Evolutionary conservation across 352 stramenopile species (phyloP), one percentile per base, ranked within the genome.

Genomic region (Elongisporangium undulatum): DNA sequence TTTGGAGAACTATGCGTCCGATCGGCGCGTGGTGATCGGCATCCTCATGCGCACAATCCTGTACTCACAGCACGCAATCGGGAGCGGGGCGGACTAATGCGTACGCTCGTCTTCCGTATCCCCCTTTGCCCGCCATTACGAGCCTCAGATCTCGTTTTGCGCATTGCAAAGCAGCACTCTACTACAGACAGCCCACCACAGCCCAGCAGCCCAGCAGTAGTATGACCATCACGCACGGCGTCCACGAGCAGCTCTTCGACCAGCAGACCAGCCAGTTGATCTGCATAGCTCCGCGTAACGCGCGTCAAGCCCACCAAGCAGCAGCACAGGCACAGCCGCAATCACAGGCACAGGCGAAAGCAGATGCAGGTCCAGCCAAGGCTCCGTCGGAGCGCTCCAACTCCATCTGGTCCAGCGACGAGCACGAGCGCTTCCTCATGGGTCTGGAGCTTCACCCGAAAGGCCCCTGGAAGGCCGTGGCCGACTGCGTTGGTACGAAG

Each of bases 371-470:
- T 21, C 7, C 53, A 48, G 50, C 53, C 15, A 29, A 41, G 15
- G 12, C 20, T 24, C 4, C 24, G 13, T 4, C 49, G n/a, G 24
- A 51, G 53, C 60, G 62, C 9, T 72, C 58, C 29, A 71, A 75
- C 21, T 64, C 69, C 20, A 62, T 61, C 20, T 85, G 75, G 75
- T 74, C 70, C 4, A 61, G 70, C 38, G 75, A 82, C 7, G 75
- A 85, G 49, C 76, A 85, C 59, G 74, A 72, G 13, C 74, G 74
- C 7, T 83, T 86, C 49, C 59, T 83, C 12, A 41, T 76, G 1
- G 74, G 71, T 10, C 66, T 86, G 26, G 69, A 84, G 48, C 17
- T 82, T 51, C 84, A 74, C 60, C 74, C 76, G 6, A 63, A 66
- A 0, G 77, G 74, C 1, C 72, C 74, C 2, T 87, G 77, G 74